Evolutionary conservation across 2,329 filamentous ascomycete species (phyloP).

Genomic region (Penicillium sp.): DNA sequence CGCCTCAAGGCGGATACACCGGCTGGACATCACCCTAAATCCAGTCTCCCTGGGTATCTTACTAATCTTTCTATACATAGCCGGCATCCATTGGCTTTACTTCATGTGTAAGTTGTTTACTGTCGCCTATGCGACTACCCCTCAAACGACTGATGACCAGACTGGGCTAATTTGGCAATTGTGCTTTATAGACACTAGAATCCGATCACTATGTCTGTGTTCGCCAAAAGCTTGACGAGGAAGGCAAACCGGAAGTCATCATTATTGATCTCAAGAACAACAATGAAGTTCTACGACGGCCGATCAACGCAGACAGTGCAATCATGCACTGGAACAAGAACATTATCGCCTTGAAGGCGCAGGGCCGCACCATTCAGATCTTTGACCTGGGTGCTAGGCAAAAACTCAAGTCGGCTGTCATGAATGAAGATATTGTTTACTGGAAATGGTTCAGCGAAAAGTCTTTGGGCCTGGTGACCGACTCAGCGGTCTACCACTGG

Average conservation of each 20-base stretch:
- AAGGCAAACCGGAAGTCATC: conserved; percentile 85
- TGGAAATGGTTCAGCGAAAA: conserved; percentile 98
- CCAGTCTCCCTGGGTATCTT: conserved; percentile 7
- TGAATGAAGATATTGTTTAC: conserved; percentile 96
- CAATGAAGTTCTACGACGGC: conserved; percentile 90
- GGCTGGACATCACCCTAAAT: conserved; percentile 12
- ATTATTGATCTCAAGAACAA: conserved; percentile 97
- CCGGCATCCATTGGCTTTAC: conserved; percentile 78
- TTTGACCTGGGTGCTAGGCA: conserved; percentile 91
- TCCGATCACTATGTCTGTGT: conserved; percentile 96
- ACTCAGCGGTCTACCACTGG: conserved; percentile 93
- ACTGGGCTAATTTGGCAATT: conserved; percentile 18
- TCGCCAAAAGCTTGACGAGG: conserved; percentile 85
- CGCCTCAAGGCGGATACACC: conserved; percentile 19
- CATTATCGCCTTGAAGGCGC: conserved; percentile 94
- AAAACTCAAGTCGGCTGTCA: conserved; percentile 94
- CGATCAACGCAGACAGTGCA: conserved; percentile 98
- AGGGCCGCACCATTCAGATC: conserved; percentile 92
- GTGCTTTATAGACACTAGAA: conserved; percentile 75
- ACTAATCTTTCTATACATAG: conserved; percentile 46
- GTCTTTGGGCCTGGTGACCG: conserved; percentile 85
- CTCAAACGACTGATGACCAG: conserved; percentile 8
- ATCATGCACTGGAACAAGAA: conserved; percentile 99
- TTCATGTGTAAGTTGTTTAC: conserved; percentile 66
- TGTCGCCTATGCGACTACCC: conserved; percentile 3